Percentiles rank a stretch among this genome's conserved stretches.
Conservation (phyloP, 2,329 filamentous ascomycete species). For the Sphaerulina populicola region DNA sequence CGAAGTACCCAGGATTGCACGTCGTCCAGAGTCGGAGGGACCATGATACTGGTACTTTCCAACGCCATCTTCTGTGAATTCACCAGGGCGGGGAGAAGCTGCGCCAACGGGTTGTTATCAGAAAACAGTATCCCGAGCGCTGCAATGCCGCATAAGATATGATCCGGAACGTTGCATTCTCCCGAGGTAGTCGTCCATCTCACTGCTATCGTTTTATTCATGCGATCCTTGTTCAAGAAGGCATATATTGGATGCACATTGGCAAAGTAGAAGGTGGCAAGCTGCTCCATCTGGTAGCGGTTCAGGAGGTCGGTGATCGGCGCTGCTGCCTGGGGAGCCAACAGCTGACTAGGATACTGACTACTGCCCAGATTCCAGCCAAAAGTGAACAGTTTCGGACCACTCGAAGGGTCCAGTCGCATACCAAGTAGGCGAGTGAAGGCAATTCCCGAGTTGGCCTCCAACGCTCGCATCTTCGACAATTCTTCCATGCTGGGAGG, state of each 20-base stretch:
- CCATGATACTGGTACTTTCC: conserved; percentile 33
- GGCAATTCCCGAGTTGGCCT: conserved; percentile 51
- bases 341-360: conserved; percentile 11
- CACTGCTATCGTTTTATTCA: conserved; percentile 20
- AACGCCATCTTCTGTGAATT: conserved; percentile 40
- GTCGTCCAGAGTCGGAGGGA: conserved; percentile 35
- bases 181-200: conserved; percentile 21
- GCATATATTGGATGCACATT: conserved; percentile 48
- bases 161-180: conserved; percentile 23
- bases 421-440: conserved; percentile 49
- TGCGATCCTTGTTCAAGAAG: conserved; percentile 37
- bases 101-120: conserved; percentile 4
- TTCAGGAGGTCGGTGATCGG: conserved; percentile 43
- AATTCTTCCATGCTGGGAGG: conserved; percentile 24
- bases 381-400: conserved; percentile 48
- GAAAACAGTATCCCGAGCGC: conserved; percentile 48
- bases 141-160: conserved; percentile 48
- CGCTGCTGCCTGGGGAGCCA: conserved; percentile 11
- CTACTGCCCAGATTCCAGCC: conserved; percentile 46
- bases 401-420: conserved; percentile 46
- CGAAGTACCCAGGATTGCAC: conserved; percentile 48
- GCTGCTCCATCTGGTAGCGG: conserved; percentile 40
- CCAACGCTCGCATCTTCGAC: conserved; percentile 38
- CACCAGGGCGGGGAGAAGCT: conserved; percentile 22
- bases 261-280: conserved; percentile 46